These are phyloP conservation scores for Jamesozyma spencerorum DNA, from an alignment of 805 yeast species.

Conservation along the genomic window DNA sequence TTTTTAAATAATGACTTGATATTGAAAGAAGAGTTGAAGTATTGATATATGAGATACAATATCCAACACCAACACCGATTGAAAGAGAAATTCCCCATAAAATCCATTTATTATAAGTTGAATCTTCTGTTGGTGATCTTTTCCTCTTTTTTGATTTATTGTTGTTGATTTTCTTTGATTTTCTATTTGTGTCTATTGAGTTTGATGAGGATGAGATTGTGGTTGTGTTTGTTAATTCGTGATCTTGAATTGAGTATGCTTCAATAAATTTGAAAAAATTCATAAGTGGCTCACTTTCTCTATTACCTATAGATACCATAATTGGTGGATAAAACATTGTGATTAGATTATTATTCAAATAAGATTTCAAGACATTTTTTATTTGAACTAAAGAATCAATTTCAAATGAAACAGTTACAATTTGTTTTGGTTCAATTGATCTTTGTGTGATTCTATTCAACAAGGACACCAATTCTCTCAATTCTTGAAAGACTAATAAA, in stretches of 20 bases:
- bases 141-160: conserved; percentile 1
- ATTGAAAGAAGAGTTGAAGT: conserved; percentile 3
- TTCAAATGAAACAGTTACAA: conserved; percentile 21
- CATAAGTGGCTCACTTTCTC: too few species aligned
- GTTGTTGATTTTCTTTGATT: neutral
- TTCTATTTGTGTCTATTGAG: neutral
- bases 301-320: conserved; percentile 8
- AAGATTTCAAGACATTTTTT: conserved; percentile 17
- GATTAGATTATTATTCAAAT: conserved; percentile 14
- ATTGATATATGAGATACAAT: conserved; percentile 19
- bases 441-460: conserved; percentile 19
- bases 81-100: conserved; percentile 25
- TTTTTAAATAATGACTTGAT: conserved; percentile 2
- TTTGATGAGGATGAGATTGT: neutral
- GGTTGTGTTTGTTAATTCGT: too few species aligned
- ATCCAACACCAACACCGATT: conserved; percentile 27
- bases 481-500: conserved; percentile 19
- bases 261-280: neutral
- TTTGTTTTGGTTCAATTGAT: conserved; percentile 11
- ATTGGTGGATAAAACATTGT: conserved; percentile 21
- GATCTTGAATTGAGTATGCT: neutral
- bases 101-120: conserved; percentile 4
- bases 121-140: neutral
- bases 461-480: conserved; percentile 17
- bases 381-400: conserved; percentile 23